phyloP scores from a whole-genome alignment of 805 yeast species.

The Schizosaccharomyces lindneri region DNA sequence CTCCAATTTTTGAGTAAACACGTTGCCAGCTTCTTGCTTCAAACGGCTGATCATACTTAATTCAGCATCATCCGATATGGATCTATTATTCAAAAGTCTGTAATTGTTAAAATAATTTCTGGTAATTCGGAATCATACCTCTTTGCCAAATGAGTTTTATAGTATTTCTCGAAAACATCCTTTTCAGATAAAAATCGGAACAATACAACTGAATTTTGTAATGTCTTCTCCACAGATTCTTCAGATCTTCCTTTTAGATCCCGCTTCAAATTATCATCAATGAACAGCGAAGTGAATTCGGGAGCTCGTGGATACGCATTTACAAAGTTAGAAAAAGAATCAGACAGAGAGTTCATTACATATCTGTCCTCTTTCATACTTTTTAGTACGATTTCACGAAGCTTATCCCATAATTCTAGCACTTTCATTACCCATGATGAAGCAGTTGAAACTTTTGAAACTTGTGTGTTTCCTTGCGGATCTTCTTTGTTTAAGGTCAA shows the following conservation, averaged over 20 bases:
- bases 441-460: slow-evolving; percentile 26
- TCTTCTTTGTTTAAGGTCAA: neutral
- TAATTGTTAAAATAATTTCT: neutral
- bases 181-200: slow-evolving; percentile 54
- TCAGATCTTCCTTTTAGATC: slow-evolving; percentile 23
- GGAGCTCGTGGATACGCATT: slow-evolving; percentile 25
- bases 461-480: neutral
- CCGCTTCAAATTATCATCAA: slow-evolving; percentile 33
- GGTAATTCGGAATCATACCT: slow-evolving; percentile 15
- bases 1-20: slow-evolving; percentile 55
- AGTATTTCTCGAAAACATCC: slow-evolving; percentile 62
- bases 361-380: slow-evolving; percentile 27
- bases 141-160: slow-evolving; percentile 67
- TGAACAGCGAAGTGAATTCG: slow-evolving; percentile 30
- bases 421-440: slow-evolving; percentile 42
- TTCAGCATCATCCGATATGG: slow-evolving; percentile 35
- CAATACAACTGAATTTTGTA: slow-evolving; percentile 33
- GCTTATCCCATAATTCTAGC: slow-evolving; percentile 26
- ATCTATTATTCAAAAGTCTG: slow-evolving; percentile 23
- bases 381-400: slow-evolving; percentile 22
- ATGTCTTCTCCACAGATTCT: slow-evolving; percentile 22
- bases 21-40: slow-evolving; percentile 53
- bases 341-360: slow-evolving; percentile 30
- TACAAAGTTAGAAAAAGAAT: slow-evolving; percentile 30
- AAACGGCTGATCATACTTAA: slow-evolving; percentile 39